Conservation (phyloP, 2,329 filamentous ascomycete genomes). For the Fusarium sarcochroum region DNA sequence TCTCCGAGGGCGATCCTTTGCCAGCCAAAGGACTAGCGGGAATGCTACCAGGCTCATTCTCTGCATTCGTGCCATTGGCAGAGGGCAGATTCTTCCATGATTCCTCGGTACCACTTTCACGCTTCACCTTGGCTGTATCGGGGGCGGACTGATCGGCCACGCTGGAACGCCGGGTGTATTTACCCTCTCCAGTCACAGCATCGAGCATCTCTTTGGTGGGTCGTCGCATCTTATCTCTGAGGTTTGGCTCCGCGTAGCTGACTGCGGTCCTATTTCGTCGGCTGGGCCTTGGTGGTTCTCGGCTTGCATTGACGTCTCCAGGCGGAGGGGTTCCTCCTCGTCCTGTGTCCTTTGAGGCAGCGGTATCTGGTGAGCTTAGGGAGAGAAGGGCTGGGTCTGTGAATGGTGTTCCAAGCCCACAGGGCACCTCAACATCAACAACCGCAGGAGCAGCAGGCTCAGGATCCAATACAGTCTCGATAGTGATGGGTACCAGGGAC, state of each 20-base stretch:
- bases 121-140: constrained; percentile 52
- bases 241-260: constrained; percentile 86
- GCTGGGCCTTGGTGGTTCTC: constrained; percentile 74
- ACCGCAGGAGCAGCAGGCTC: constrained; percentile 37
- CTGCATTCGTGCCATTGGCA: constrained; percentile 7
- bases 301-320: constrained; percentile 66
- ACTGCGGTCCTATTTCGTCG: constrained; percentile 77
- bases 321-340: constrained; percentile 72
- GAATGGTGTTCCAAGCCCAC: constrained; percentile 49
- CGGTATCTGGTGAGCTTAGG: constrained; percentile 64
- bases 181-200: constrained; percentile 77
- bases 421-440: constrained; percentile 19
- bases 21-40: constrained; percentile 60
- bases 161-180: constrained; percentile 61
- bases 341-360: constrained; percentile 52
- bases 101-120: constrained; percentile 51
- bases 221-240: constrained; percentile 86
- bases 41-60: constrained; percentile 40
- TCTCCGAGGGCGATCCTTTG: constrained; percentile 53
- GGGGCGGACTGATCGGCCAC: constrained; percentile 48
- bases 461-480: constrained; percentile 38
- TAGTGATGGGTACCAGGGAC: constrained; percentile 37
- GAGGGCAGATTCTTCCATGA: constrained; percentile 52
- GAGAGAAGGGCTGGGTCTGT: constrained; percentile 60
- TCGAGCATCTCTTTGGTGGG: constrained; percentile 83